These are phyloP conservation scores for Colletotrichum lindemuthianum DNA, from an alignment of 2,329 filamentous ascomycete species.

Conservation along the genomic window DNA sequence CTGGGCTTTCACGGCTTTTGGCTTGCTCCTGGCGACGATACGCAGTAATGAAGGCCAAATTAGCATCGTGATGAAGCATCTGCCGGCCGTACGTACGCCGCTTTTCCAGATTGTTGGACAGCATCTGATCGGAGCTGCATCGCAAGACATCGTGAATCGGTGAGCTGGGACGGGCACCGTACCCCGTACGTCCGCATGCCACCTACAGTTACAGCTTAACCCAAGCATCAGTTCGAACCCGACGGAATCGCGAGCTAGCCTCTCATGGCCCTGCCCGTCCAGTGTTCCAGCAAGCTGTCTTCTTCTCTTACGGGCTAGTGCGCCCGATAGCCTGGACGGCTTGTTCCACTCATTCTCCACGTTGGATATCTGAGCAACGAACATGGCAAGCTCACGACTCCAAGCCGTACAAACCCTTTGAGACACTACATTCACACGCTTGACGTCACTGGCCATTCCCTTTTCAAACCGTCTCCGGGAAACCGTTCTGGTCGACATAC, in stretches of 20 bases:
- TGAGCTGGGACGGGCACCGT: no score
- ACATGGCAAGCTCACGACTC: not conserved
- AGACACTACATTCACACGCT: not conserved
- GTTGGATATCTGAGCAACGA: not conserved
- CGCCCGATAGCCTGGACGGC: not conserved
- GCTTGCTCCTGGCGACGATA: not conserved
- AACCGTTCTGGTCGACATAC: constrained; percentile 11
- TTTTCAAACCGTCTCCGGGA: constrained; percentile 7
- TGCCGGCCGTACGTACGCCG: no score
- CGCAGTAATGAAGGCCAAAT: not conserved
- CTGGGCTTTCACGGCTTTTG: not conserved
- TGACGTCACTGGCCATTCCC: constrained; percentile 28
- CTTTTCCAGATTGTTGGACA: no score
- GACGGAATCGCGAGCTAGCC: constrained; percentile 8
- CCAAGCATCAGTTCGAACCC: not conserved
- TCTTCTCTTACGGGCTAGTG: constrained; percentile 10
- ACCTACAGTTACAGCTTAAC: not conserved
- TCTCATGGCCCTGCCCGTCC: constrained; percentile 18
- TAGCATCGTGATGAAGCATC: no score
- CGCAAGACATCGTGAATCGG: no score
- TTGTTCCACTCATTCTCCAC: constrained; percentile 5
- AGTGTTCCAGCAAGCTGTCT: not conserved
- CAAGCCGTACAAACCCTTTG: not conserved
- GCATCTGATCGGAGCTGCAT: no score
- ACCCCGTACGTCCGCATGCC: not conserved